phyloP scores from a whole-genome alignment of 73 alveolate genomes.

The Paramecium sonneborni region DNA sequence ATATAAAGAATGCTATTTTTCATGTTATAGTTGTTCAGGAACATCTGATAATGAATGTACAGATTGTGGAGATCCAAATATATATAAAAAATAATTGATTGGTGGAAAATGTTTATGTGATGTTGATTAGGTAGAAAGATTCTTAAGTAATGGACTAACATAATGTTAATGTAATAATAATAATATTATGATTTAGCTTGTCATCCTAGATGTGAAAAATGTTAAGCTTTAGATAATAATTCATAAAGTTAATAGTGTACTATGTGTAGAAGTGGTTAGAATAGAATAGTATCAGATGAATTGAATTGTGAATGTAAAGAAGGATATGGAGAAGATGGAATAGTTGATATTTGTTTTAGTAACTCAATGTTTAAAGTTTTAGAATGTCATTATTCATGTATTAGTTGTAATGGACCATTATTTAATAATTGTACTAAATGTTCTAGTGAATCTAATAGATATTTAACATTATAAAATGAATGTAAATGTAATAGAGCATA shows the following conservation, averaged over 20 bases:
- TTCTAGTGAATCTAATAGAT: neutral
- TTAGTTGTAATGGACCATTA: neutral
- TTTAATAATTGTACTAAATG: neutral
- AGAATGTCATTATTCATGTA: neutral
- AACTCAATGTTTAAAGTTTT: neutral
- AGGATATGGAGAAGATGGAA: neutral
- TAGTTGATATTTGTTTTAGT: neutral
- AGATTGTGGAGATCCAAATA: neutral
- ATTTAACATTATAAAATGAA: neutral
- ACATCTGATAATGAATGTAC: neutral
- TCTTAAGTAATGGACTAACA: neutral
- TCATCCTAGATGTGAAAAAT: neutral
- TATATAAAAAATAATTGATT: neutral
- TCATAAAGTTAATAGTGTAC: neutral
- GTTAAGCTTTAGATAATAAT: neutral
- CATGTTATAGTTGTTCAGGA: neutral
- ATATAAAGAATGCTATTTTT: neutral
- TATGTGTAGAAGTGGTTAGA: neutral
- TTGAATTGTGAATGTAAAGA: neutral
- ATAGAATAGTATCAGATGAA: neutral
- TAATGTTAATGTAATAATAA: neutral
- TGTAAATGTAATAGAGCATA: neutral
- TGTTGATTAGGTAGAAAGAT: neutral
- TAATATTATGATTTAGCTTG: neutral
- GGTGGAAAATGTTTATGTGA: neutral